Evolutionary conservation across 768 basidiomycete genomes (phyloP).

Genomic region (Rhodotorula kratochvilovae): DNA sequence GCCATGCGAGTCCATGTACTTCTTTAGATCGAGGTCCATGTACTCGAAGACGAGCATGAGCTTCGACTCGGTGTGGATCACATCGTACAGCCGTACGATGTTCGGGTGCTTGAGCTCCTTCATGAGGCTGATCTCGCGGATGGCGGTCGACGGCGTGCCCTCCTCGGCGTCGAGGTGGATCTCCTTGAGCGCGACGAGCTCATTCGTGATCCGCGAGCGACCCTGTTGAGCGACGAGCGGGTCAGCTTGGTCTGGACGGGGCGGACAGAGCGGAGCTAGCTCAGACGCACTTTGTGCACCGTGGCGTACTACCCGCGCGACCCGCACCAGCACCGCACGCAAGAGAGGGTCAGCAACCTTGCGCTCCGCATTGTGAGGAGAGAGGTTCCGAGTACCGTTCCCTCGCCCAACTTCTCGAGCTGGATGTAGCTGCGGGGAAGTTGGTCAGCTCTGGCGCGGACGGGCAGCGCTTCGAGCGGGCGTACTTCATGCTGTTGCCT

Average conservation of each 20-base stretch:
- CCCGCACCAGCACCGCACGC: rapidly evolving
- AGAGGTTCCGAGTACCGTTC: too few relatives aligned
- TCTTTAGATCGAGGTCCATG: constrained; percentile 96
- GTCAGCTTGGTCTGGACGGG: not conserved
- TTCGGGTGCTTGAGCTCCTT: constrained; percentile 99
- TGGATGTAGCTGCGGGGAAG: constrained; percentile 55
- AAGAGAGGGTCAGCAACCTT: constrained; percentile 3
- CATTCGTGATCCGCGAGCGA: constrained; percentile 92
- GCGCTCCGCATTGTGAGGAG: too few relatives aligned
- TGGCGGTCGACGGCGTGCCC: constrained; percentile 96
- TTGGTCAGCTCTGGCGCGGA: not conserved
- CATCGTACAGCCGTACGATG: constrained; percentile 95
- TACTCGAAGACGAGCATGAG: constrained; percentile 97
- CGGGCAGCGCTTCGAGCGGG: rapidly evolving
- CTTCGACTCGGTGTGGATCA: constrained; percentile 97
- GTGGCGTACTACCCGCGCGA: constrained; percentile 49
- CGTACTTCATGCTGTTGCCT: not conserved
- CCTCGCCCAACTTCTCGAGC: constrained; percentile 54
- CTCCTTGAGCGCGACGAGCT: constrained; percentile 96
- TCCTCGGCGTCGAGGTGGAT: constrained; percentile 99
- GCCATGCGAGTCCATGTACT: constrained; percentile 98
- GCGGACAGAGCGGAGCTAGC: too few relatives aligned
- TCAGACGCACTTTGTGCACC: constrained; percentile 49
- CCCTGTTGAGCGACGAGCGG: constrained; percentile 56
- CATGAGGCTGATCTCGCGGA: constrained; percentile 98